Evolutionary conservation across 164 flowering plant species (phyloP).

Genomic region (Liquidambar formosana): DNA sequence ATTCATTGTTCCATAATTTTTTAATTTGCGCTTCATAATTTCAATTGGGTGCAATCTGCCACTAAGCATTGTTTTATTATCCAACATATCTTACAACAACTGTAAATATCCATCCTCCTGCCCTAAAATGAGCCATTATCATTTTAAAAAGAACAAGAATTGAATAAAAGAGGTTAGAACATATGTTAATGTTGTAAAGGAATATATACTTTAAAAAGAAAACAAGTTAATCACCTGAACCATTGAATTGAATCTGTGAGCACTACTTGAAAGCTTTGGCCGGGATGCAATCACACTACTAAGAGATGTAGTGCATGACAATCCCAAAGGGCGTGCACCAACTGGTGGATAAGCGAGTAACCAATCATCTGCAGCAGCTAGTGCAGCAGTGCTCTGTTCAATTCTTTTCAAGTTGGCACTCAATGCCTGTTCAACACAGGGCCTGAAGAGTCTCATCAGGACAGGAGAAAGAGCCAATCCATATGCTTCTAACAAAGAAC

Average conservation of each 20-base stretch:
- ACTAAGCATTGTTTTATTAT: neutral
- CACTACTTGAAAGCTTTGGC: constrained; percentile 89
- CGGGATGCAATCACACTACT: constrained; percentile 38
- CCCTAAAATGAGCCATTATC: too few species aligned
- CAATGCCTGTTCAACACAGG: constrained; percentile 77
- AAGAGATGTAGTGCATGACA: constrained; percentile 31
- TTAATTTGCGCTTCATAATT: neutral
- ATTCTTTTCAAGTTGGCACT: constrained; percentile 68
- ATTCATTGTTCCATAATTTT: too few species aligned
- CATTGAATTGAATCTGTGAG: constrained; percentile 82
- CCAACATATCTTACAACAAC: neutral
- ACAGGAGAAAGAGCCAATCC: constrained; percentile 85
- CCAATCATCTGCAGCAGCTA: constrained; percentile 97
- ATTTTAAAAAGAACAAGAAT: neutral
- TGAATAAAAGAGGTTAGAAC: neutral
- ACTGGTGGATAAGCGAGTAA: constrained; percentile 55
- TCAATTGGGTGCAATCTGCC: neutral
- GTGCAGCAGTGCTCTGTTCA: constrained; percentile 77
- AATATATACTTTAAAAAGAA: neutral
- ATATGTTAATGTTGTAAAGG: neutral
- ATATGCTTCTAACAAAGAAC: constrained; percentile 75
- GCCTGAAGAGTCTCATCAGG: constrained; percentile 71
- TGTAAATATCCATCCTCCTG: neutral
- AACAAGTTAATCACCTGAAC: constrained; percentile 65
- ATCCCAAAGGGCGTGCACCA: constrained; percentile 34